These are phyloP conservation scores for Aspergillus novoparasiticus DNA, from an alignment of 2,329 filamentous ascomycete species.

Conservation along the genomic window DNA sequence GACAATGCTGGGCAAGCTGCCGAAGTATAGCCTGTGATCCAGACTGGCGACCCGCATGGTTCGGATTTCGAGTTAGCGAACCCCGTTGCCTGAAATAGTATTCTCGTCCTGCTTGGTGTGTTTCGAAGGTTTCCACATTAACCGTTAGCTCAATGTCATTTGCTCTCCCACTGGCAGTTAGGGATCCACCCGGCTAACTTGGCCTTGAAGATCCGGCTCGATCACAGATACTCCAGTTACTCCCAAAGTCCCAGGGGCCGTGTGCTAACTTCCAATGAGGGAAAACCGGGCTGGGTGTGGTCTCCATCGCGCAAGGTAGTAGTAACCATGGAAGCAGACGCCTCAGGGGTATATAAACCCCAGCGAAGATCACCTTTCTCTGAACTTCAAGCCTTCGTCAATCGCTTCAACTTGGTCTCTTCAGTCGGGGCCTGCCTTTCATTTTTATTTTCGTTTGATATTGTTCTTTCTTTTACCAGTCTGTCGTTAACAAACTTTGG, in stretches of 20 bases:
- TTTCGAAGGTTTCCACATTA: conserved; percentile 25
- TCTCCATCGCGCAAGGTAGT: conserved; percentile 14
- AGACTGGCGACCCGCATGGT: conserved; percentile 12
- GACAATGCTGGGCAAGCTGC: conserved; percentile 4
- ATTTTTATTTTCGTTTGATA: conserved; percentile 26
- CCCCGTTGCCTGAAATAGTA: conserved; percentile 29
- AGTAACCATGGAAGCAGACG: conserved; percentile 15
- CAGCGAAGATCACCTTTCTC: conserved; percentile 26
- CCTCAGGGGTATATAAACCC: conserved; percentile 41
- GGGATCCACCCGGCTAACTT: conserved; percentile 23
- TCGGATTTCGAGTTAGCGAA: conserved; percentile 18
- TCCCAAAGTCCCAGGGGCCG: conserved; percentile 8
- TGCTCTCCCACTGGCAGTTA: conserved; percentile 19
- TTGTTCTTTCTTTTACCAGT: conserved; percentile 27
- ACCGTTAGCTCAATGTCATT: conserved; percentile 19
- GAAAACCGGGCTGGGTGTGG: conserved; percentile 16
- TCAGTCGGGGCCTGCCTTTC: conserved; percentile 19
- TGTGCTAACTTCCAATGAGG: conserved; percentile 14
- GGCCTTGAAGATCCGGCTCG: conserved; percentile 27
- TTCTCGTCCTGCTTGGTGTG: conserved; percentile 19
- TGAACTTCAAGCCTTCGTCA: conserved; percentile 25
- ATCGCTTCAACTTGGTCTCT: conserved; percentile 26
- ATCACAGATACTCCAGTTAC: conserved; percentile 19
- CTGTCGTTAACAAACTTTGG: conserved; percentile 36
- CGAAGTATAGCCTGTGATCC: conserved; percentile 3